Conservation (phyloP, 2,329 filamentous ascomycete genomes). For the Hypoxylon sp. region DNA sequence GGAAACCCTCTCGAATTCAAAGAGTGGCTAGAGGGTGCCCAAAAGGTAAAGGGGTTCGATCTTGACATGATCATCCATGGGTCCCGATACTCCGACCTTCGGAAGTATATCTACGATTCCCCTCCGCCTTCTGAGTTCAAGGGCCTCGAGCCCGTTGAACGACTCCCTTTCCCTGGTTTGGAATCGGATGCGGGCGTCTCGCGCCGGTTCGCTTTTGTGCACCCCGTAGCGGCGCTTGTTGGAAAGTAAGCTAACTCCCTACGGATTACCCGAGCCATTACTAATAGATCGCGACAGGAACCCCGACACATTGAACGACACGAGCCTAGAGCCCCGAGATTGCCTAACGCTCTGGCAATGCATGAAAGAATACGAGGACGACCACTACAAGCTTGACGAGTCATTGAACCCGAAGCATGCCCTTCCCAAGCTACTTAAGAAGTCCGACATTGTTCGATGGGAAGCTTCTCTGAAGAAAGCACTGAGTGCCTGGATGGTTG, state of each 20-base stretch:
- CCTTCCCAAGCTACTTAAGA: constrained; percentile 70
- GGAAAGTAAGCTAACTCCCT: constrained; percentile 61
- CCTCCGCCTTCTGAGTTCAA: constrained; percentile 65
- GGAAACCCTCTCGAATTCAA: constrained; percentile 81
- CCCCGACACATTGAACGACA: constrained; percentile 75
- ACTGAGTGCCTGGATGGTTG: constrained; percentile 73
- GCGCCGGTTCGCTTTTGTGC: constrained; percentile 71
- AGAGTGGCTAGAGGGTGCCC: constrained; percentile 76
- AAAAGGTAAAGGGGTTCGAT: constrained; percentile 73
- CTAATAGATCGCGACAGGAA: constrained; percentile 54
- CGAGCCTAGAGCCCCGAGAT: constrained; percentile 79
- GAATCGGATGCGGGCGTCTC: constrained; percentile 61
- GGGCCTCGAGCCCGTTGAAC: constrained; percentile 62
- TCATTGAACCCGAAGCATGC: constrained; percentile 65
- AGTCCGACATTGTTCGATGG: constrained; percentile 77
- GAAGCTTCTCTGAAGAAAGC: constrained; percentile 71
- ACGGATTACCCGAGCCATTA: neutral
- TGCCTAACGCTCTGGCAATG: constrained; percentile 76
- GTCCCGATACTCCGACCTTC: constrained; percentile 80
- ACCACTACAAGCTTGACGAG: constrained; percentile 64
- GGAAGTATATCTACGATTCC: constrained; percentile 79
- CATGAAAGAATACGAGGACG: constrained; percentile 72
- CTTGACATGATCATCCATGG: constrained; percentile 78
- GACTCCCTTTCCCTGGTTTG: constrained; percentile 62
- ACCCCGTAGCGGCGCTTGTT: constrained; percentile 75